Percentiles rank a stretch among this genome's conserved stretches.
phyloP scores from a whole-genome alignment of 345 rosid species.

The Euphorbia peplus region DNA sequence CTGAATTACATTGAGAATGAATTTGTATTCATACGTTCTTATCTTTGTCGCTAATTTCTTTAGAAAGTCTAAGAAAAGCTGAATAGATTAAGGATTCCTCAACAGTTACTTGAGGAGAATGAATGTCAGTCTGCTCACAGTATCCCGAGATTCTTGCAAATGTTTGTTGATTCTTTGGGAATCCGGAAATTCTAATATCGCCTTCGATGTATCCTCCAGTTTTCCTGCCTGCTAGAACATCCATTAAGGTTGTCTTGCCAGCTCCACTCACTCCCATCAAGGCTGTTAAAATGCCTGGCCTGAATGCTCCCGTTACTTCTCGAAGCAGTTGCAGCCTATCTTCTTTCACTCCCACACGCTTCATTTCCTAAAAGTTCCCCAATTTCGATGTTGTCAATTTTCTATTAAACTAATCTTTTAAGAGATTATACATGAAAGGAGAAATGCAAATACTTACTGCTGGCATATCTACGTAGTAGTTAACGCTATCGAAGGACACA shows the following conservation, averaged over 20 bases:
- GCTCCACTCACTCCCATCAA: constrained; percentile 17
- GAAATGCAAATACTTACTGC: not conserved
- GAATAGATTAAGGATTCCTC: constrained; percentile 9
- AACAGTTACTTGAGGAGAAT: constrained; percentile 15
- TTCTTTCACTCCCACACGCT: not conserved
- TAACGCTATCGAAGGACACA: constrained; percentile 18
- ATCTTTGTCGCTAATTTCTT: constrained; percentile 26
- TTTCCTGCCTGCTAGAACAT: constrained; percentile 18
- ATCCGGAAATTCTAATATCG: constrained; percentile 12
- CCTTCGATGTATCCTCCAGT: constrained; percentile 15
- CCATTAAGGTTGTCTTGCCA: constrained; percentile 17
- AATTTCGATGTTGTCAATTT: not conserved
- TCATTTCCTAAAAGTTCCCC: constrained; percentile 9
- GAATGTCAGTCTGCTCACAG: constrained; percentile 15
- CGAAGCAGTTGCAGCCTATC: constrained; percentile 14
- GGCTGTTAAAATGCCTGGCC: constrained; percentile 12
- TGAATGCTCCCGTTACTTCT: constrained; percentile 14
- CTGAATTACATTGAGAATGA: not conserved
- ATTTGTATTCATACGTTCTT: constrained; percentile 13
- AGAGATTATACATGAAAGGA: not conserved
- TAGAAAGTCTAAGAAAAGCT: constrained; percentile 20
- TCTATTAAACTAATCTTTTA: not conserved
- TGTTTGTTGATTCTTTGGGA: constrained; percentile 16
- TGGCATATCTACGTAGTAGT: constrained; percentile 20
- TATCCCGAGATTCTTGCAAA: constrained; percentile 17